A percentile compares a stretch with the other conserved stretches of the same genome.
Evolutionary conservation across 352 stramenopile genomes (phyloP).

Genomic region (Bremia lactucae): DNA sequence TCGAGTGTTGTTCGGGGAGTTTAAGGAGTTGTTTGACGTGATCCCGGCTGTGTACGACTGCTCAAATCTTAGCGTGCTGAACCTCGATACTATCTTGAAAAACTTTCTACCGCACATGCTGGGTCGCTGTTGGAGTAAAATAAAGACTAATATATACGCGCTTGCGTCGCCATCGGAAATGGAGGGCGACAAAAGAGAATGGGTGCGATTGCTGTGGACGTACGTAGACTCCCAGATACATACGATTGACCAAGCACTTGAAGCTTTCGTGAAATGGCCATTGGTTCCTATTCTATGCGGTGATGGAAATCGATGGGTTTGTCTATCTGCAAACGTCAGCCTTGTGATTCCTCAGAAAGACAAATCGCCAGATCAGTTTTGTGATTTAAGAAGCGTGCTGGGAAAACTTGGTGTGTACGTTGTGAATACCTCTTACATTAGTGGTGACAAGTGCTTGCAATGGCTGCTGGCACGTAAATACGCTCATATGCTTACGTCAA

Average conservation of each 20-base stretch:
- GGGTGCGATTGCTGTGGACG: conserved; percentile 37
- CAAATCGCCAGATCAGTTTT: conserved; percentile 4
- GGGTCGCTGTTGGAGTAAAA: conserved; percentile 21
- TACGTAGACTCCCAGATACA: conserved; percentile 35
- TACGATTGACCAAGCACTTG: conserved; percentile 14
- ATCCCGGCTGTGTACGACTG: conserved; percentile 26
- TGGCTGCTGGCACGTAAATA: conserved; percentile 35
- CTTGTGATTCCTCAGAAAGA: conserved; percentile 25
- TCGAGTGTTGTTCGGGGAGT: conserved; percentile 26
- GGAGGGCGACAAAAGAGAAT: conserved; percentile 21
- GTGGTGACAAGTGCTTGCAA: conserved; percentile 25
- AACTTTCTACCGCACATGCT: conserved; percentile 37
- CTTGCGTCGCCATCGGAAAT: conserved; percentile 7
- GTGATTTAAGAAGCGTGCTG: conserved; percentile 21
- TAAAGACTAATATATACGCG: conserved; percentile 19
- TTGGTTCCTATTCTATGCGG: conserved; percentile 27
- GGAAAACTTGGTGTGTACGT: conserved; percentile 33
- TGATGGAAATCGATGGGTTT: conserved; percentile 23
- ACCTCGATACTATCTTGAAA: conserved; percentile 19
- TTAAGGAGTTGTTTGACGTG: conserved; percentile 35
- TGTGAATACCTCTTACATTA: conserved; percentile 32
- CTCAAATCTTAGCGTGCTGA: conserved; percentile 36
- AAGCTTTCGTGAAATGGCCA: conserved; percentile 29
- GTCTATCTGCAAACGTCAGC: conserved; percentile 18
- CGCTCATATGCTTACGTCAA: conserved; percentile 34